Base-by-base conservation (phyloP, 371 early-diverging fungal species). In the Haplosporangium sp. region DNA sequence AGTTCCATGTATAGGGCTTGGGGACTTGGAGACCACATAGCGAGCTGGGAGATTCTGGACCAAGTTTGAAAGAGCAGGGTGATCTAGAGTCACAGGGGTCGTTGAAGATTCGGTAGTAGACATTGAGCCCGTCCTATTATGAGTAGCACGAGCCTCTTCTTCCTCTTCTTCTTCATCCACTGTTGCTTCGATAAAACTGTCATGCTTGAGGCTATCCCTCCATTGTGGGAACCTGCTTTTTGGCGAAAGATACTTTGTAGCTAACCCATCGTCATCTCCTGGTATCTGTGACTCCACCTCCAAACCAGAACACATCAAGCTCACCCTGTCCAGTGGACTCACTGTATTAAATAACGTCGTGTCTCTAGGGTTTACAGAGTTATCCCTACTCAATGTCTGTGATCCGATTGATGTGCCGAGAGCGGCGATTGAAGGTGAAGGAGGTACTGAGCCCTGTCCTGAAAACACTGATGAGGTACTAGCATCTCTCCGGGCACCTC, bases 301-400 rank as follows among this genome's bases (percentile, higher is more conserved):
- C 48, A 78, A 48, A 11, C 74, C 74, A 10, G 79, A 66, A 37
- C 74, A 78, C 74, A 78, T 78, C 39, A 78, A 13, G 27, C 71
- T 78, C 15, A 78, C 79, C 37, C 79, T 56, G 34, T 78, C 79
- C 56, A 78, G 34, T 0, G 79, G 79, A 61, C 79, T 78, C 45
- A 78, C 74, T 15, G 79, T 66, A 64, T 73, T 78, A 55, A 78
- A 78, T n/a, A 78, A 40, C 0, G 74, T 58, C 0, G 64, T 40
- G 27, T 78, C 79, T 2, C 74, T 69, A 27, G 74, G 66, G 13
- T 61, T 69, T 13, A 70, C 69, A 13, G 78, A 63, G 15, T 69
- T 61, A 34, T 72, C 73, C 17, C 73, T 56, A 8, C 57, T 72
- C 47, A 72, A 37, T 6, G 61, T 17, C 4, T 48, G 64, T 9